Base-by-base conservation (phyloP, 2,329 filamentous ascomycete genomes). In the Hypomyces perniciosus region DNA sequence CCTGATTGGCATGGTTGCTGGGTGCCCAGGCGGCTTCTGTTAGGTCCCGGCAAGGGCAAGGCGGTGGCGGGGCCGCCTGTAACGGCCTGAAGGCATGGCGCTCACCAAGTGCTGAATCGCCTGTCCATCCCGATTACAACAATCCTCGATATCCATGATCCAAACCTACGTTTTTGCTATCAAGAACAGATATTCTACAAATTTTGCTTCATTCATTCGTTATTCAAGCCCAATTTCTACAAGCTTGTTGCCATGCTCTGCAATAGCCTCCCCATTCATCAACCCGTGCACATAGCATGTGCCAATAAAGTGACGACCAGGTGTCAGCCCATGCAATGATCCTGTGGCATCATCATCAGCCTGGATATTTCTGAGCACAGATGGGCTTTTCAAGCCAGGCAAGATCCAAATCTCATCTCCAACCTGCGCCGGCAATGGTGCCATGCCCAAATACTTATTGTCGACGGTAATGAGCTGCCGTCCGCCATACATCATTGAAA, bases 1-100 rank as follows among this genome's bases (percentile, higher is more conserved):
- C 58, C 59, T 59, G 57, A 64, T 63, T 62, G 61, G 61, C 54
- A 54, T 59, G 59, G 64, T 66, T 66, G 64, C 64, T 44, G 41
- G 50, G 48, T 42, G 43, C 35, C 34, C 29, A 37, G 20, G 30
- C 28, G 37, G 30, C 26, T 44, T 45, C 38, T 43, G 50, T 44
- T 46, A 44, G 44, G 39, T 8, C 8, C 33, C 12, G 8, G 33
- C 6, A 42, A 28, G 6, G 26, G 3, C 45, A 61, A 51, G 61
- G 59, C 55, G 56, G 48, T 35, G 37, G 31, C 10, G 8, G 12
- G 29, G 43, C 29, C 28, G 20, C 33, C 26, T 48, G 5, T 35
- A 27, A 37, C 29, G 29, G 13, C 4, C 6, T 12, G 5, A 13
- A 44, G 28, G 48, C 45, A 50, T 30, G 4, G 42, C 8, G 42